Conservation (phyloP, 2,329 filamentous ascomycete species). For the Teratosphaeria destructans region DNA sequence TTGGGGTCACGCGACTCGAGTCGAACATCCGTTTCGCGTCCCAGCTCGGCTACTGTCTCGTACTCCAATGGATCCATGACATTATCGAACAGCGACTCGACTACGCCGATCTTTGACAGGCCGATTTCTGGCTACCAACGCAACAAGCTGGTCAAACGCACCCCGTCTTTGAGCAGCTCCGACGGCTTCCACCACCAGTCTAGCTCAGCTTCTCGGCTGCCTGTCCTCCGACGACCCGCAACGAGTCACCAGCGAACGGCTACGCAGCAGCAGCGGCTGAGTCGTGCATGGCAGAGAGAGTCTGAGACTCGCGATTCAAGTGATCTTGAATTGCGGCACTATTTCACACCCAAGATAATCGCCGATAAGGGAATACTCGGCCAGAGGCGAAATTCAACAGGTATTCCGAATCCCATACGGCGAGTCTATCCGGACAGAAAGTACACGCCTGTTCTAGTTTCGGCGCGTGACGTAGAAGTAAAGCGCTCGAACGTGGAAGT, state of each 20-base stretch:
- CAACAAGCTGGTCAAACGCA: constrained; percentile 71
- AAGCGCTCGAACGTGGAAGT: constrained; percentile 15
- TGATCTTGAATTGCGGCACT: constrained; percentile 23
- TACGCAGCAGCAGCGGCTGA: constrained; percentile 44
- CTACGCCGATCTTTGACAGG: constrained; percentile 48
- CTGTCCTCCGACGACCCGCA: constrained; percentile 59
- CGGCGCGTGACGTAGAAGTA: constrained; percentile 15
- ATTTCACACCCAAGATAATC: constrained; percentile 24
- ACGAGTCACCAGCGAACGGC: constrained; percentile 70
- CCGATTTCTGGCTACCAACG: constrained; percentile 38
- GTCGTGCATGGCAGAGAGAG: constrained; percentile 5
- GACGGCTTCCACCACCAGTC: constrained; percentile 33
- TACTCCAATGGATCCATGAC: constrained; percentile 50
- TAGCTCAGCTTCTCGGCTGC: constrained; percentile 48
- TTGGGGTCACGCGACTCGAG: constrained; percentile 23
- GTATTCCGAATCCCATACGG: constrained; percentile 29
- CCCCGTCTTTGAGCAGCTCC: constrained; percentile 45
- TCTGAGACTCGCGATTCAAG: constrained; percentile 9
- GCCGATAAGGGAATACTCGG: constrained; percentile 8
- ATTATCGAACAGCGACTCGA: constrained; percentile 43
- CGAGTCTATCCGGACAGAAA: constrained; percentile 26
- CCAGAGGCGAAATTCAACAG: constrained; percentile 19
- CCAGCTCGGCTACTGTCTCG: constrained; percentile 54
- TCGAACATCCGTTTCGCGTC: constrained; percentile 49
- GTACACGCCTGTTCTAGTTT: constrained; percentile 25